Base-by-base conservation (phyloP, 2,329 filamentous ascomycete species). In the Alternaria atra region DNA sequence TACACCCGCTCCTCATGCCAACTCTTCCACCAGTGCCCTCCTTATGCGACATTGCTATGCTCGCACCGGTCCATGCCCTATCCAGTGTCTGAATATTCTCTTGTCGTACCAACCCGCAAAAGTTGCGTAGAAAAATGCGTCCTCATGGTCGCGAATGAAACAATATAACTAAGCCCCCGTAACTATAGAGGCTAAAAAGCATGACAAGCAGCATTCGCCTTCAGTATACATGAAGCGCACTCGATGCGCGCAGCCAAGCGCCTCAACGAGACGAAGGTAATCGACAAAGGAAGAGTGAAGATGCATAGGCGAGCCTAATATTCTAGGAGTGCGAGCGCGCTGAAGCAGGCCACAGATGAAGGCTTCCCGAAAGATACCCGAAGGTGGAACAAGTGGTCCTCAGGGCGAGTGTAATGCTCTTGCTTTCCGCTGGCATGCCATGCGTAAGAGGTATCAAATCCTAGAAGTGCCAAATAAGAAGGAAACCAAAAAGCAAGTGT, bases 401-500 rank as follows among this genome's bases (percentile, higher is more conserved):
- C 53, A 53, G 54, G 47, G 61, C 53, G 55, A 71, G 55, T 56
- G 56, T 44, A 52, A 27, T 46, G 47, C 63, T 54, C 47, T 55
- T 60, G 64, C 68, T 64, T 68, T 64, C 66, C 61, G 62, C 63
- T 67, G 61, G 68, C 62, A 66, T 61, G 52, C 68, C 69, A 64
- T 72, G 65, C 61, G 63, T 69, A 58, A 52, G 35, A 65, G 60
- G 53, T 58, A 61, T 55, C 55, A 58, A 67, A 66, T 55, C 64
- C 64, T 57, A 63, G 46, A 60, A 64, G 65, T 48, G 44, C 61
- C 62, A 52, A 27, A 56, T 35, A 53, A 44, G 48, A 56, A 59
- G 44, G 50, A 56, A 60, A 67, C 64, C 40, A 56, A 58, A 59
- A 58, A 50, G 56, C 55, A 59, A 63, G 61, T 40, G 58, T 50